Evolutionary conservation across 305 asterid species (phyloP), one percentile per base, ranked within the genome.

Genomic region (Solanum hybrid): DNA sequence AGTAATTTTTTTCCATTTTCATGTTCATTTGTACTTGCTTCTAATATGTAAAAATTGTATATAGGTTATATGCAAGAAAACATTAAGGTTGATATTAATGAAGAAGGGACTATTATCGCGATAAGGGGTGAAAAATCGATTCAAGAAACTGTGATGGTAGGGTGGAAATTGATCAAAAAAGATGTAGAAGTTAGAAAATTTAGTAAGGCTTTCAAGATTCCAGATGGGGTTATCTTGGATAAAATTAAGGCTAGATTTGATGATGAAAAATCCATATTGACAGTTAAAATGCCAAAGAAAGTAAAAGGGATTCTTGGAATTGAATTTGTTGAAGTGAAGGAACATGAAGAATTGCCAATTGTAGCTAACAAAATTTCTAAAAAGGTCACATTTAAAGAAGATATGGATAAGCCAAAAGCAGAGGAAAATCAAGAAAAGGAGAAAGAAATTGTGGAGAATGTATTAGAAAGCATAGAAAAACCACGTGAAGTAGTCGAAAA

Each of bases 161-260:
- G 96, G 33, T 92, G 95, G 96, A 90, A 90, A 90, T 87, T 95
- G 89, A 31, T 92, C 39, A 95, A 91, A 91, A 95, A 96, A 87
- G 96, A 90, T 18, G 89, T 37, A 12, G 98, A 91, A 89, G 91
- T 82, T 1, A 95, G 90, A 88, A 93, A 90, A 64, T 96, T 97
- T 93, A 95, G 90, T 89, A 97, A 94, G 89, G 94, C 94, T 67
- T 95, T 94, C 93, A 95, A 89, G 92, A 97, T 97, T 77, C 98
- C 99, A 24, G 92, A 90, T 67, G 96, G 92, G 40, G 97, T 96
- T 88, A 91, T 92, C 91, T 79, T 96, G 90, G 98, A 97, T 92
- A 90, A 93, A 93, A 95, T 96, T 78, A 88, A 89, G 71, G 98
- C 98, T 14, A 92, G 20, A 80, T 97, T 92, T 81, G 91, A 94